Conservation (phyloP, 306 rosid species). For the Sechiopsis laciniata region DNA sequence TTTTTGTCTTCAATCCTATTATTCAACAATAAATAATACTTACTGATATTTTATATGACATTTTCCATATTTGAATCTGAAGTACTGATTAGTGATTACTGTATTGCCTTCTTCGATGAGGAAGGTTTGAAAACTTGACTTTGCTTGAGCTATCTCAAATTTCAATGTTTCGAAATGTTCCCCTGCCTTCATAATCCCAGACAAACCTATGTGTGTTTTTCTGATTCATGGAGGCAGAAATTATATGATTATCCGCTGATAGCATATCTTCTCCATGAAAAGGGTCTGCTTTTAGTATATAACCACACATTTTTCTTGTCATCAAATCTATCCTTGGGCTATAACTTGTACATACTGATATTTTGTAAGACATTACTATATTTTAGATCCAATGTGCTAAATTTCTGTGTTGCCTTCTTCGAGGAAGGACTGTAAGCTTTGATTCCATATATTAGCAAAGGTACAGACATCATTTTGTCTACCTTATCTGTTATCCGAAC, state of each 20-base stretch:
- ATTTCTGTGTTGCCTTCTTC: background rate
- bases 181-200: constrained; percentile 46
- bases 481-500: background rate
- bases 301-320: constrained; percentile 13
- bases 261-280: constrained; percentile 31
- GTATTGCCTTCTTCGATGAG: background rate
- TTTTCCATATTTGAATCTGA: background rate
- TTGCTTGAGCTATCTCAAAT: background rate
- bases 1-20: background rate
- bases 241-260: constrained; percentile 23
- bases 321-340: background rate
- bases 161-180: background rate
- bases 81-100: background rate
- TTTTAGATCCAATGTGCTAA: constrained; percentile 3
- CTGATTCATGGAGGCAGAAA: constrained; percentile 47
- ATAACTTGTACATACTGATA: background rate
- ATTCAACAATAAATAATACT: background rate
- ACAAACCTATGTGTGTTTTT: constrained; percentile 27
- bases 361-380: background rate
- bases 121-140: background rate
- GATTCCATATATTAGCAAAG: background rate
- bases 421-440: background rate
- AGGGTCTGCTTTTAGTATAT: constrained; percentile 37
- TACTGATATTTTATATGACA: background rate
- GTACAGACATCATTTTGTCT: background rate